Base-by-base conservation (phyloP, 2,329 filamentous ascomycete species). In the Trichophyton equinum region DNA sequence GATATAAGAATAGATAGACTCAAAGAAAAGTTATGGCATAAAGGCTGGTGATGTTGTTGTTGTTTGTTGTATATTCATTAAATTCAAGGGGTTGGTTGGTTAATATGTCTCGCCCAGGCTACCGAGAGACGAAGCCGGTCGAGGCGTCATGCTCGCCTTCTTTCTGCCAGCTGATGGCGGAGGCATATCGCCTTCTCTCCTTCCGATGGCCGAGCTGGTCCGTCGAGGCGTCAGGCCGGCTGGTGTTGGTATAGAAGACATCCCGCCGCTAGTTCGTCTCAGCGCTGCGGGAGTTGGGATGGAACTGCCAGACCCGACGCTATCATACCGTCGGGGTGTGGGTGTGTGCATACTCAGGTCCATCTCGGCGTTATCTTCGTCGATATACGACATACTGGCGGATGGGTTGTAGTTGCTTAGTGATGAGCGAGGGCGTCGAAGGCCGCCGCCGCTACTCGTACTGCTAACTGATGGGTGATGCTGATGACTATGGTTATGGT, bases 391-490 rank as follows among this genome's bases (percentile, higher is more conserved):
- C 69, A 85, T 77, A 68, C 81, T 85, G 58, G 80, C 74, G 11
- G 81, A 81, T 65, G 83, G 80, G 3, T 80, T 78, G 65, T 85
- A 74, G 64, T 82, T 84, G 60, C 86, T 83, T 65, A 91, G 77
- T 13, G 87, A 90, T 57, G 86, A 89, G 57, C 87, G 81, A 18
- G 88, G 86, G 59, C 88, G 82, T 27, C 82, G 73, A 15, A 25
- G 4, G 33, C 40, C 55, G 22, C 51, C 30, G 13, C 51, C 18
- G 13, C 13, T 55, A 30, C 51, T 13, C 6, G 20, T 55, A 27
- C 51, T 36, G 51, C 15, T 36, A 27, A n/a, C 22, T 11, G 46
- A 27, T 27, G 46, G 22, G 20, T 51, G 46, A n/a, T 44, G 40
- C n/a, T 51, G 46, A 30, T 36, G 25, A n/a, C 18, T 15, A 25